Percentiles rank a stretch among this genome's conserved stretches.
These are phyloP conservation scores for Cutaneotrichosporon cutaneum DNA, from an alignment of 1,284 basidiomycete species.

Conservation along the genomic window DNA sequence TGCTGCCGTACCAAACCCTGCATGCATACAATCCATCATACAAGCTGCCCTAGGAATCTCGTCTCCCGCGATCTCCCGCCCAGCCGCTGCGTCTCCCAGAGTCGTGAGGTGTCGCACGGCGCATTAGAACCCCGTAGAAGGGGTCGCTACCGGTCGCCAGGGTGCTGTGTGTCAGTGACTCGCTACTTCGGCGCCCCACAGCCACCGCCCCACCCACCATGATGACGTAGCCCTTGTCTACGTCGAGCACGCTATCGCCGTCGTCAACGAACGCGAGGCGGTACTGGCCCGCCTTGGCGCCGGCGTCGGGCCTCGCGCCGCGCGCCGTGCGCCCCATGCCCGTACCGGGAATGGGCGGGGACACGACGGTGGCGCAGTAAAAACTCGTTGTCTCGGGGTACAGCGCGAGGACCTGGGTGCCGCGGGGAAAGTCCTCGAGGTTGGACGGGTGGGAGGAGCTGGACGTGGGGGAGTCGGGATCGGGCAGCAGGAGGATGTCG, in stretches of 20 bases:
- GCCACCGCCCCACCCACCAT: slow-evolving; percentile 32
- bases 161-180: not conserved
- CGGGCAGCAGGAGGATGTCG: slow-evolving; percentile 55
- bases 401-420: slow-evolving; percentile 53
- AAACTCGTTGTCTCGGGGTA: slow-evolving; percentile 58
- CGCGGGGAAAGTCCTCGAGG: slow-evolving; percentile 47
- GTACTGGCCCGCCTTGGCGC: slow-evolving; percentile 40
- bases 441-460: slow-evolving; percentile 50
- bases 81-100: not conserved
- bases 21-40: slow-evolving; percentile 1
- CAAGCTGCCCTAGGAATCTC: not conserved
- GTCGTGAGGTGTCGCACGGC: too few species aligned
- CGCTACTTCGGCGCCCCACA: too few species aligned
- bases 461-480: slow-evolving; percentile 41
- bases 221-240: slow-evolving; percentile 44
- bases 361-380: slow-evolving; percentile 54
- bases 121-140: not conserved
- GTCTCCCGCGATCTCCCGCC: not conserved
- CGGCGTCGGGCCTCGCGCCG: slow-evolving; percentile 26
- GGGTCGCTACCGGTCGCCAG: not conserved
- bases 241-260: slow-evolving; percentile 41
- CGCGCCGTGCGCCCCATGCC: slow-evolving; percentile 33
- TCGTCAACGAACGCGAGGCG: slow-evolving; percentile 51
- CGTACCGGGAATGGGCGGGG: slow-evolving; percentile 38
- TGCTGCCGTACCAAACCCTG: not conserved